Evolutionary conservation across 1,284 basidiomycete genomes (phyloP), one percentile per base, ranked within the genome.

Genomic region (Puccinia polysora): DNA sequence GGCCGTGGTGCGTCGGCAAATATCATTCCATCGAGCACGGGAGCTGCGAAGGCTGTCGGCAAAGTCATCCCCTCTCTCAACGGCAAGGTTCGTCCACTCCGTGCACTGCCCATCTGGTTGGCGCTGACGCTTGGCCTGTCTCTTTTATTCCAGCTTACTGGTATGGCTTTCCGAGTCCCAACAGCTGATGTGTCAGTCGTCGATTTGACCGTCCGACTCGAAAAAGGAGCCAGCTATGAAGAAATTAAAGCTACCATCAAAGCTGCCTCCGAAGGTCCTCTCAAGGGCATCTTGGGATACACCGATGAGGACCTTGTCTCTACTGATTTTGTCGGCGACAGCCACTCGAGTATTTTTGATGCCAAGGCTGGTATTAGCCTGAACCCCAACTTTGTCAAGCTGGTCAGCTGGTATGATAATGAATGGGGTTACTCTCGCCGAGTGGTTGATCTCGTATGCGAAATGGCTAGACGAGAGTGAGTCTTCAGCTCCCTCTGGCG

Each of bases 21-120:
- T 88, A 97, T 99, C 84, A 99, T 99, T 81, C 95, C 95, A 74
- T 97, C 95, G 36, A 96, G 92, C 79, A 98, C 96, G 76, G 95
- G 95, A 84, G 95, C 95, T 76, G 96, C 96, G 82, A 98, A 98
- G 83, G 92, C 94, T 76, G 95, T 97, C 81, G 95, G 95, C 80
- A 97, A 98, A 86, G 95, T 98, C 82, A 98, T 98, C 81, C 95
- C 95, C 75, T 82, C 83, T 75, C 87, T 99, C 78, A 97, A 97
- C 83, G 95, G 95, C 84, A 98, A 97, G 85, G 88, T 80, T 38
- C 45, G 58, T 96, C 93, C 2, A 25, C 25, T 72, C n/a, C 30
- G 2, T 14, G 25, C 34, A 34, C 30, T n/a, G 2, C 4, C 6
- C 30, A 15, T 43, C 32, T 25, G 36, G 32, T 55, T 28, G 40